Conservation (phyloP, 148 eudicot genomes). For the Silene uniflora region DNA sequence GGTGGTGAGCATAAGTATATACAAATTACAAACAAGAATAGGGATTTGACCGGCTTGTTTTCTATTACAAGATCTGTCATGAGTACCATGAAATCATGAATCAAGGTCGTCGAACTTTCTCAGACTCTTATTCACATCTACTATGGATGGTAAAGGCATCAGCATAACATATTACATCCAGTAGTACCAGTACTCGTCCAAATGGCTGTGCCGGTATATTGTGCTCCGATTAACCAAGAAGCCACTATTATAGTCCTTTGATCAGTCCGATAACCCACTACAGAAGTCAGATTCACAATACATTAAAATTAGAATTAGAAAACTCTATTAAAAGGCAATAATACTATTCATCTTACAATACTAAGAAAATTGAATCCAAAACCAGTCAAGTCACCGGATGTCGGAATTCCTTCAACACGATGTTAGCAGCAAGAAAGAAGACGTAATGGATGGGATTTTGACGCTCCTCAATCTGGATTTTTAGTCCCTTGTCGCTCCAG, state of each 20-base stretch:
- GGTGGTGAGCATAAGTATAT: too few relatives aligned
- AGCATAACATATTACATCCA: not conserved
- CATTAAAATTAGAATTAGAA: not conserved
- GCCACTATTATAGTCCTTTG: not conserved
- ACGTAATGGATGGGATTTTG: not conserved
- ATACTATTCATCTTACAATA: not conserved
- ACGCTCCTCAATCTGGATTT: not conserved
- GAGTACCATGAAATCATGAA: too few relatives aligned
- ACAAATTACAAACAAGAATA: too few relatives aligned
- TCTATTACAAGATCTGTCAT: too few relatives aligned
- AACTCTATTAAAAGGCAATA: not conserved
- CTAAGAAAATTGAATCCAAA: not conserved
- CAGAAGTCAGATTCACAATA: not conserved
- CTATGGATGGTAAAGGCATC: too few relatives aligned
- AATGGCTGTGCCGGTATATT: too few relatives aligned
- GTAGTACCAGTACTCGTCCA: not conserved
- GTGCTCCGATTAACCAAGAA: not conserved
- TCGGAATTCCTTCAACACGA: not conserved
- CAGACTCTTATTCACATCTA: too few relatives aligned
- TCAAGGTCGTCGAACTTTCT: too few relatives aligned
- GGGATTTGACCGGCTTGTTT: too few relatives aligned
- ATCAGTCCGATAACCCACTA: too few relatives aligned
- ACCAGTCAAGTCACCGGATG: slow-evolving; percentile 1
- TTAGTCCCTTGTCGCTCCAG: slow-evolving; percentile 25
- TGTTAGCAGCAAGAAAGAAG: not conserved